Base-by-base conservation (phyloP, 176 grass and related monocot genomes). In the Luzula sylvatica region DNA sequence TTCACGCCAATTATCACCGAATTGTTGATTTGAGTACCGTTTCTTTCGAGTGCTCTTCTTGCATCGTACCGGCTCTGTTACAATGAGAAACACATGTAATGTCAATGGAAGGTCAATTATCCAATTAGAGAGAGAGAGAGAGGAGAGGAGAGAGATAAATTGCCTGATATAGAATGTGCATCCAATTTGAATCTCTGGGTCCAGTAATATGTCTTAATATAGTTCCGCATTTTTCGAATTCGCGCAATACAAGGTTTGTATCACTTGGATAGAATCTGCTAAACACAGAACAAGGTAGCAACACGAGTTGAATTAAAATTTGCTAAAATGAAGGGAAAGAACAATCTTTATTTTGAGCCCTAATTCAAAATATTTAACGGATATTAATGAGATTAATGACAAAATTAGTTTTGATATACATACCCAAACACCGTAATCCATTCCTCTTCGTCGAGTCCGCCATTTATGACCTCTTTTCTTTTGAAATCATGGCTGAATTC, bases 181-280 rank as follows among this genome's bases (percentile, higher is more conserved):
- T 86, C 86, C 86, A 98, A 58, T 98, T 92, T 17, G 86, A 81
- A 66, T 83, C 75, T 63, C 72, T 77, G 58, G 93, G 81, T 28
- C 82, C 86, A 3, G 60, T 61, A 11, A 83, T 44, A 42, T 98
- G 93, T 73, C 75, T 83, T 63, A 90, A 55, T 75, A 98, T 87
- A 26, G 87, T 65, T 42, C 93, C 86, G 19, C 78, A 98, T 69
- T 98, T 98, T 69, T 98, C 93, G 0, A 98, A 83, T 48, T 98
- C 86, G 4, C 59, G 72, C 29, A 98, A 52, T 22, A 92, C 78
- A 56, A 90, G 55, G 44, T 98, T 87, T 3, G 93, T 81, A 45
- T 87, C 86, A 26, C 75, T 72, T 35, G 61, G 52, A 28, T 75
- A 81, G 47, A 92, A 92, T 55, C 86, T 98, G 54, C 14, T 58